Evolutionary conservation across 148 eudicot genomes (phyloP).

Genomic region (Linanthus parryae): DNA sequence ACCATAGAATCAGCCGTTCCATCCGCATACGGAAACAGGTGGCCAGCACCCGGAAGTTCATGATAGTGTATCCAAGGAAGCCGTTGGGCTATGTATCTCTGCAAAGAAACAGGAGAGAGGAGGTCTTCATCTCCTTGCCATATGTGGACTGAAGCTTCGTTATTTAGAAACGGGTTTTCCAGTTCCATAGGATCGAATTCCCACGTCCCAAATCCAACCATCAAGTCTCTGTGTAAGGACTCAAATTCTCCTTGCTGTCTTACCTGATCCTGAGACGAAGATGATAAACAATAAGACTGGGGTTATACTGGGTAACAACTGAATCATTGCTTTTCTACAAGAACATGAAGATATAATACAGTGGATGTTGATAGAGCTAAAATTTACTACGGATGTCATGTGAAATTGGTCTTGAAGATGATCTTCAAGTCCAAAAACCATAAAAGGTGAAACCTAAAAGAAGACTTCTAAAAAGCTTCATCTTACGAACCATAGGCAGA

Average conservation of each 20-base stretch:
- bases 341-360: too few species aligned
- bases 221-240: constrained; percentile 60
- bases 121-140: constrained; percentile 86
- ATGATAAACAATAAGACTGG: neutral
- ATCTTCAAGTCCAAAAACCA: too few species aligned
- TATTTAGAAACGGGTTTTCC: constrained; percentile 42
- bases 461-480: too few species aligned
- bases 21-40: constrained; percentile 47
- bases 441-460: too few species aligned
- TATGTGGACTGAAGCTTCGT: constrained; percentile 58
- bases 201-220: constrained; percentile 63
- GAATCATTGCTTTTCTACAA: too few species aligned
- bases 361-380: too few species aligned
- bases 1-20: constrained; percentile 59
- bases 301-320: neutral
- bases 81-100: constrained; percentile 45
- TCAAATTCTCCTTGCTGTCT: constrained; percentile 74
- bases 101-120: constrained; percentile 41
- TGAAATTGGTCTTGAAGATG: too few species aligned
- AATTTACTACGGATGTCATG: too few species aligned
- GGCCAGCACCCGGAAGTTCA: constrained; percentile 66
- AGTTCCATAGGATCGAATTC: constrained; percentile 65
- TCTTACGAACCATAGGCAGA: too few species aligned
- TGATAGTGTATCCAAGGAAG: constrained; percentile 78
- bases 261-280: constrained; percentile 25